Conservation (phyloP, 2,329 filamentous ascomycete genomes). For the Tolypocladium capitatum region DNA sequence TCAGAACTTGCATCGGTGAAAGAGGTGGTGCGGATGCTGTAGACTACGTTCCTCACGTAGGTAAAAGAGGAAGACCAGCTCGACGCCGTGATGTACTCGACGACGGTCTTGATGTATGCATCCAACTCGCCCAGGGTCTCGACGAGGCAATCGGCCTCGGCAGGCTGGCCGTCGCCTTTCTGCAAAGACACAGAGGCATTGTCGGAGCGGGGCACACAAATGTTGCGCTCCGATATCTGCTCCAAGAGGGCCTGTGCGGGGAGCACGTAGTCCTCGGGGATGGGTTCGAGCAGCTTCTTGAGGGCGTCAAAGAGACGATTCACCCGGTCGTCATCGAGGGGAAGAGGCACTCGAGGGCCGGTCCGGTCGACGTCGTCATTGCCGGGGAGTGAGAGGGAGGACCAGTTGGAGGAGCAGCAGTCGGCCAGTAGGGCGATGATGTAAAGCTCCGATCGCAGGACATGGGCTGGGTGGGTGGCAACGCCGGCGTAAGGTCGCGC, state of each 20-base stretch:
- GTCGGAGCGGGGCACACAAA: slow-evolving; percentile 19
- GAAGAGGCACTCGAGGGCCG: slow-evolving; percentile 15
- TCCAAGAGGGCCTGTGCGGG: slow-evolving; percentile 45
- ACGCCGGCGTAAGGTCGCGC: slow-evolving; percentile 38
- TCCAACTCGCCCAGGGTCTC: slow-evolving; percentile 35
- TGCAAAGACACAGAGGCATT: slow-evolving; percentile 4
- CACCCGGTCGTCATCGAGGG: slow-evolving; percentile 37
- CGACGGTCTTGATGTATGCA: slow-evolving; percentile 37
- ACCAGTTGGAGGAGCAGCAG: slow-evolving; percentile 51
- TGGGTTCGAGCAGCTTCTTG: slow-evolving; percentile 43
- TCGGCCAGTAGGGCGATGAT: slow-evolving; percentile 50
- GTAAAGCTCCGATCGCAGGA: slow-evolving; percentile 52
- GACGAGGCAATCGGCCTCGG: slow-evolving; percentile 14
- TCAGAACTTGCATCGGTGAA: slow-evolving; percentile 24
- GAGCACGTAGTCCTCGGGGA: slow-evolving; percentile 43
- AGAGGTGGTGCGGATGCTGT: slow-evolving; percentile 32
- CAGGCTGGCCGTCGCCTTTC: slow-evolving; percentile 6
- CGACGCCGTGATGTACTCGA: slow-evolving; percentile 52
- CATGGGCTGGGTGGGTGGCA: slow-evolving; percentile 40
- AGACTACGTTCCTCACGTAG: slow-evolving; percentile 39
- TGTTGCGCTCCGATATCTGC: slow-evolving; percentile 27
- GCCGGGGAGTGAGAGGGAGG: slow-evolving; percentile 14
- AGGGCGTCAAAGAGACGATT: slow-evolving; percentile 41
- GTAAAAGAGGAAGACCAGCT: slow-evolving; percentile 49
- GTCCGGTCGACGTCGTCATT: slow-evolving; percentile 8